Evolutionary conservation across 2,329 filamentous ascomycete genomes (phyloP).

Genomic region (Fusarium subglutinans): DNA sequence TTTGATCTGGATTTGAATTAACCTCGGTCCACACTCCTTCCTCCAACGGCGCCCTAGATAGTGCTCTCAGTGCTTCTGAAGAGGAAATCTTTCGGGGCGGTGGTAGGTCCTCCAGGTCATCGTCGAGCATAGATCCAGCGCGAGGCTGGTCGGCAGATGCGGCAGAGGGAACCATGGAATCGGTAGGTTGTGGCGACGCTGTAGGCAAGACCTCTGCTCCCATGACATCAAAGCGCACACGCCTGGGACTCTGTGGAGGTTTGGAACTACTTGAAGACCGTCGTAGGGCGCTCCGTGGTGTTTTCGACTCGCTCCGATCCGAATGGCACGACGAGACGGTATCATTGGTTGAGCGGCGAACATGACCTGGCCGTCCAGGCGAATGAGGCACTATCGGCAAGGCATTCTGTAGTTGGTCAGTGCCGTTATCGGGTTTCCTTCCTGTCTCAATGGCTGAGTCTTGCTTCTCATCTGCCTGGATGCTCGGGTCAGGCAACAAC

Average conservation of each 20-base stretch:
- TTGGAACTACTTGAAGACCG: conserved; percentile 63
- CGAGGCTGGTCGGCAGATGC: conserved; percentile 39
- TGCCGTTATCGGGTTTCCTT: conserved; percentile 20
- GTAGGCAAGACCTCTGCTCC: conserved; percentile 70
- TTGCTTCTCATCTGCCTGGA: conserved; percentile 38
- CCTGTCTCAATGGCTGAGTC: conserved; percentile 38
- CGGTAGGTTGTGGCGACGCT: conserved; percentile 59
- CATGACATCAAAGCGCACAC: conserved; percentile 70
- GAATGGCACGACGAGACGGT: conserved; percentile 62
- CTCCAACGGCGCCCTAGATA: conserved; percentile 62
- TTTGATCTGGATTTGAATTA: conserved; percentile 47
- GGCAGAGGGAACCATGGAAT: conserved; percentile 44
- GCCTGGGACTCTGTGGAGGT: conserved; percentile 63
- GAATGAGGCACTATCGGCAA: conserved; percentile 29
- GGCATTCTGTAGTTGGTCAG: conserved; percentile 25
- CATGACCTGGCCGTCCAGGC: conserved; percentile 47
- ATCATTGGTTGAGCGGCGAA: conserved; percentile 56
- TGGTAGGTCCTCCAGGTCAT: conserved; percentile 52
- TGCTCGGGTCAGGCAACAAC: conserved; percentile 41
- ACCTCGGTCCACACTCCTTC: conserved; percentile 63
- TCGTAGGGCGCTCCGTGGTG: conserved; percentile 66
- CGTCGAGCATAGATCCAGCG: conserved; percentile 47
- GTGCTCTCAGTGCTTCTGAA: conserved; percentile 61
- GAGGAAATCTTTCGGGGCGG: conserved; percentile 65
- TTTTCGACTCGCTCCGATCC: conserved; percentile 60